phyloP scores from a whole-genome alignment of 441 rosid species.

The Pelargonium cotyledonis region DNA sequence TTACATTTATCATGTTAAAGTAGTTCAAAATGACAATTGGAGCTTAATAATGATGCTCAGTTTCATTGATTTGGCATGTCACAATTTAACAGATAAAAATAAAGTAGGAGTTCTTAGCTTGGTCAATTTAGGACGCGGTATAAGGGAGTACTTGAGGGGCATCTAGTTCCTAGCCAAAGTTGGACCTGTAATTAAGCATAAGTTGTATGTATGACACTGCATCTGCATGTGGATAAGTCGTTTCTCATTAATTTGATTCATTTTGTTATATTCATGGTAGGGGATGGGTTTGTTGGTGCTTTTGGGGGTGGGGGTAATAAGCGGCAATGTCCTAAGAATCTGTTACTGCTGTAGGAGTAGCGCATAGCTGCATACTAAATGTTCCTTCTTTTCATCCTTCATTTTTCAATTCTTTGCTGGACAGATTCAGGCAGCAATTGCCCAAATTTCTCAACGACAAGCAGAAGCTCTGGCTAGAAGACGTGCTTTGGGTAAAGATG shows the following conservation, averaged over 20 bases:
- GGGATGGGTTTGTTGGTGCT: not conserved
- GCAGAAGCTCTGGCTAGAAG: constrained; percentile 54
- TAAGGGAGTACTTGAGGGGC: too few species aligned
- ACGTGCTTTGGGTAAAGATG: constrained; percentile 47
- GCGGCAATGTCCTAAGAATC: too few species aligned
- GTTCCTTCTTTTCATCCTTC: constrained; percentile 12
- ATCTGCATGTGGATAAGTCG: not conserved
- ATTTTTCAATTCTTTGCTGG: constrained; percentile 23
- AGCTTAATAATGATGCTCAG: not conserved
- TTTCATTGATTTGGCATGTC: too few species aligned
- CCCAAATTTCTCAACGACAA: constrained; percentile 53
- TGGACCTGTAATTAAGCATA: not conserved
- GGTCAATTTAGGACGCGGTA: too few species aligned
- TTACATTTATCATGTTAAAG: not conserved
- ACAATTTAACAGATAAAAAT: too few species aligned
- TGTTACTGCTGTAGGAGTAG: not conserved
- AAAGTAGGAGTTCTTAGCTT: too few species aligned
- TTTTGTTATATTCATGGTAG: too few species aligned
- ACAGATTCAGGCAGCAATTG: constrained; percentile 75
- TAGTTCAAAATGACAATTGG: too few species aligned
- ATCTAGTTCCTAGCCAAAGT: not conserved
- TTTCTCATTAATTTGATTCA: not conserved
- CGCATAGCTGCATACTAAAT: not conserved
- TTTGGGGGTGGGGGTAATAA: not conserved
- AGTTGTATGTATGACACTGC: not conserved